These are phyloP conservation scores for Talaromyces verruculosus DNA, from an alignment of 2,329 filamentous ascomycete species.

Conservation along the genomic window DNA sequence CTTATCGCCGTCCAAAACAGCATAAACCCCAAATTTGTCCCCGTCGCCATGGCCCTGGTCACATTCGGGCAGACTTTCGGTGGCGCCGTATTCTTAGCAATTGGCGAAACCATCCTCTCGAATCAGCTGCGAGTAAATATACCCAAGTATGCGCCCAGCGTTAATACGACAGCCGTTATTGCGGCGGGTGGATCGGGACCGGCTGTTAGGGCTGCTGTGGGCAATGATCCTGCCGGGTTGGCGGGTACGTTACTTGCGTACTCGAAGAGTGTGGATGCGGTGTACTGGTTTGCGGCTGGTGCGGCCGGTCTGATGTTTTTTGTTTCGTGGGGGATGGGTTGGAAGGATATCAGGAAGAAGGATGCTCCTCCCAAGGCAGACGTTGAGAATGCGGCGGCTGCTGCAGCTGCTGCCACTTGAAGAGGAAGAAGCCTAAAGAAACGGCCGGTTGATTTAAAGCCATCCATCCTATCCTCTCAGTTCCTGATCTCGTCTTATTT, in stretches of 20 bases:
- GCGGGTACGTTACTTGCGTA: conserved; percentile 15
- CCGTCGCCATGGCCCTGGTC: conserved; percentile 37
- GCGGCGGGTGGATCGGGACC: conserved; percentile 43
- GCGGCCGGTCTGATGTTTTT: background rate
- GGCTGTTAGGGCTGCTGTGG: conserved; percentile 34
- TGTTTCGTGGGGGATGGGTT: conserved; percentile 16
- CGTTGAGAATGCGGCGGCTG: background rate
- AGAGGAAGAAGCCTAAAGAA: too few relatives aligned
- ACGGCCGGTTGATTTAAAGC: too few relatives aligned
- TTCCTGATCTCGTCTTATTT: background rate
- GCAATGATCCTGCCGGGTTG: background rate
- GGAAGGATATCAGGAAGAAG: conserved; percentile 23
- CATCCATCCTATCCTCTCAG: too few relatives aligned
- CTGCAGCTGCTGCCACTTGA: background rate
- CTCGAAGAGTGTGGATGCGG: conserved; percentile 16
- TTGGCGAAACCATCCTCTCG: conserved; percentile 41
- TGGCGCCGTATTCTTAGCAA: conserved; percentile 39
- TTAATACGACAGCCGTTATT: conserved; percentile 33
- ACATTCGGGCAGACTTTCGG: conserved; percentile 42
- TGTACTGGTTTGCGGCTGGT: conserved; percentile 20
- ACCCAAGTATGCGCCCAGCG: conserved; percentile 28
- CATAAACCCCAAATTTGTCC: conserved; percentile 33
- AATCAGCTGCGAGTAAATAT: conserved; percentile 36
- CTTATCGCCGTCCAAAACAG: conserved; percentile 39
- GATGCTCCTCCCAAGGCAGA: background rate